Base-by-base conservation (phyloP, 208 protist genomes). In the Acanthamoeba sp. region DNA sequence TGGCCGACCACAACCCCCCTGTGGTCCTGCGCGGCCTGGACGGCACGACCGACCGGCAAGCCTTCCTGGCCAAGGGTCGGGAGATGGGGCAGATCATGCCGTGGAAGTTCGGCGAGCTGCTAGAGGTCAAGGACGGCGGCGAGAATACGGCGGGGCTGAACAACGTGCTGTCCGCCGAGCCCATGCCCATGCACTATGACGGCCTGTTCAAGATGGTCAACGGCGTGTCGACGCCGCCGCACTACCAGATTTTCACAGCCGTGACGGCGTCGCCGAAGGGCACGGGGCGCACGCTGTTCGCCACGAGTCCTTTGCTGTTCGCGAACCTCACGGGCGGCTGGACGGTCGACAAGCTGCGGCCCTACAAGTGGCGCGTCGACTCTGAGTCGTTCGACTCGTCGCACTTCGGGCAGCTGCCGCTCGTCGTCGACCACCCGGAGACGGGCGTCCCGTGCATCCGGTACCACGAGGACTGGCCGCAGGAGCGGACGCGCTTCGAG, bases 201-300 rank as follows among this genome's bases (percentile, higher is more conserved):
- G 69, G 69, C 38, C 69, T 80, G 32, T 80, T 80, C 69, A 80
- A 80, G 69, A 38, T 80, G 69, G 69, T 48, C 69, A 80, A 80
- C 69, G 69, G 69, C 69, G 6, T n/a, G 69, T 45, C 69, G 36
- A 38, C 38, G 32, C 36, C 69, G 38, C 69, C 69, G 20, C 69
- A 29, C 69, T 80, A 48, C 69, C 69, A 80, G 38, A 48, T 48
- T 80, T 80, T 80, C 69, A 62, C 55, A 24, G 55, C 55, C 55
- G 55, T 62, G 55, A 62, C 55, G 55, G 55, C n/a, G 55, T 62
- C 55, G 55, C 55, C 55, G 55, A 62, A 62, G 55, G 55, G 55
- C 55, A 62, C 55, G 55, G 55, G 55, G 55, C 55, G 55, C 27
- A 62, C 55, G 55, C 55, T 62, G 55, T 42, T 80, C 69, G 32